phyloP scores from a whole-genome alignment of 2,329 filamentous ascomycete species.

The Paradendryphiella salina region DNA sequence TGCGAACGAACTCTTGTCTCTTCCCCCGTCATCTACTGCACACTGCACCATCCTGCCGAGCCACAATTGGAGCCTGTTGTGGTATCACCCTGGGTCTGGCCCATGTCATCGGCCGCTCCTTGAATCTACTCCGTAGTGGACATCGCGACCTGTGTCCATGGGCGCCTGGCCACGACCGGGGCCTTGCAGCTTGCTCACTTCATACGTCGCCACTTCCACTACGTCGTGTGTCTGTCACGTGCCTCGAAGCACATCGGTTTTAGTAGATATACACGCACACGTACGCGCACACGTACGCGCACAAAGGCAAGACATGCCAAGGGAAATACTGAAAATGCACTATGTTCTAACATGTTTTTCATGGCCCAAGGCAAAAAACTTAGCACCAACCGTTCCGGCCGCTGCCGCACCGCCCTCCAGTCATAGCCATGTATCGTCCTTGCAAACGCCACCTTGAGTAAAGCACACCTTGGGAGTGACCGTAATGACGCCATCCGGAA shows the following conservation, averaged over 20 bases:
- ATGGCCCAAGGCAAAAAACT: background rate
- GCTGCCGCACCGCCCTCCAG: conserved; percentile 3
- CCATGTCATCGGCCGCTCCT: conserved; percentile 7
- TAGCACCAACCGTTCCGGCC: background rate
- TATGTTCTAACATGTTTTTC: background rate
- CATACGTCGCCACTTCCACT: too few relatives aligned
- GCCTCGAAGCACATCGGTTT: background rate
- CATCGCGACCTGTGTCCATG: conserved; percentile 2
- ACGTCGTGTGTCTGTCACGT: background rate
- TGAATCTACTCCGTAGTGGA: conserved; percentile 5
- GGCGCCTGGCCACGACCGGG: background rate
- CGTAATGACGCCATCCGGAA: background rate
- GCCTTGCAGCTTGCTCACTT: background rate
- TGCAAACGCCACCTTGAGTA: background rate
- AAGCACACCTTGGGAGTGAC: background rate
- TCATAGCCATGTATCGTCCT: background rate
- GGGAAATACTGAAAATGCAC: background rate
- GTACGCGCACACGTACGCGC: background rate
- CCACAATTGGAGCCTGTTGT: background rate
- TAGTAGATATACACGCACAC: background rate
- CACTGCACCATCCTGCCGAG: background rate
- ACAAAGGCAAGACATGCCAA: background rate
- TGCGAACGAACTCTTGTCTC: too few relatives aligned
- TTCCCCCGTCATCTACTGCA: background rate
- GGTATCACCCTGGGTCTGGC: background rate